phyloP scores from a whole-genome alignment of 2,329 filamentous ascomycete species.

The Penicillium brevicompactum region DNA sequence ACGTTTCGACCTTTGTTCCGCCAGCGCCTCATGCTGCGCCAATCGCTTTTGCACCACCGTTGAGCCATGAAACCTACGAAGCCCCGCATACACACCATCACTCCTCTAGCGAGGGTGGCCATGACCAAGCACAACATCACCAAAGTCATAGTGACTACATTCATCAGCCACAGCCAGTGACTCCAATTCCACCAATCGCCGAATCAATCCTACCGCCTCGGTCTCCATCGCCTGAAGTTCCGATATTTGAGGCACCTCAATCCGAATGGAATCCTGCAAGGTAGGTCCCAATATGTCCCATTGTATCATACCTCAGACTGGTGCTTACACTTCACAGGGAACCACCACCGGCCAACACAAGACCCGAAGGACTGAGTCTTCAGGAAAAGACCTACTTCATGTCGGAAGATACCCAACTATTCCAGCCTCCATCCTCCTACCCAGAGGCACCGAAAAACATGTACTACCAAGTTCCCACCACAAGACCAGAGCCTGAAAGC shows the following conservation, averaged over 20 bases:
- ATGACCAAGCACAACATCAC: not conserved
- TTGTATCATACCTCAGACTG: not conserved
- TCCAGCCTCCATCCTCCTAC: constrained; percentile 74
- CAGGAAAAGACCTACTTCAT: constrained; percentile 79
- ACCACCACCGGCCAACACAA: constrained; percentile 64
- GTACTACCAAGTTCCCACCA: constrained; percentile 77
- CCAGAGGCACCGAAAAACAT: constrained; percentile 83
- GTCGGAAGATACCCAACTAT: constrained; percentile 73
- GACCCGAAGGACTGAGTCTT: constrained; percentile 83
- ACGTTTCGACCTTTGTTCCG: constrained; percentile 37
- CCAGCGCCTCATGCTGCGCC: constrained; percentile 18
- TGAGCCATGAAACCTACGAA: constrained; percentile 10
- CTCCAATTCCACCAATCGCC: constrained; percentile 45
- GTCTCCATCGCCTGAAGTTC: constrained; percentile 33
- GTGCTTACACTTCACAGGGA: constrained; percentile 52
- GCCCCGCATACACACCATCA: constrained; percentile 4
- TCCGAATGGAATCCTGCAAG: constrained; percentile 65
- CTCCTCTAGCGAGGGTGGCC: not conserved
- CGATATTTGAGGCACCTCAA: constrained; percentile 59
- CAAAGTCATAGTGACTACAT: constrained; percentile 7
- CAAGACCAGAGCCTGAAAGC: constrained; percentile 59
- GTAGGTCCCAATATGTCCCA: constrained; percentile 41
- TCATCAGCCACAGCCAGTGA: constrained; percentile 40
- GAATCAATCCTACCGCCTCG: constrained; percentile 41
- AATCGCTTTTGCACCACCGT: constrained; percentile 15